phyloP scores from a whole-genome alignment of 129 eudicot genomes.

The Erigeron canadensis region DNA sequence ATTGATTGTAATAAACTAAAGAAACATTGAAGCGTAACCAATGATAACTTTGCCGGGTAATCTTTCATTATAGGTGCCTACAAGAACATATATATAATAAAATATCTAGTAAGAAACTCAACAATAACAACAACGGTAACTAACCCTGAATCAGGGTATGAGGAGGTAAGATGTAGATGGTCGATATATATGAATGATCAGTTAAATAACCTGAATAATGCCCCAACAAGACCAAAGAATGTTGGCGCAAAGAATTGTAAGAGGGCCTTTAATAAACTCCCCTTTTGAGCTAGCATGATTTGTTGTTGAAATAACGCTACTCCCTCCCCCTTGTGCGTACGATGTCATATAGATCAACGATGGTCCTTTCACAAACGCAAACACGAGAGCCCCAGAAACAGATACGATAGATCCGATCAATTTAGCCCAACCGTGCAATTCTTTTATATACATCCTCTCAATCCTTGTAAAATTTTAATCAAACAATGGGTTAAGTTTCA shows the following conservation, averaged over 20 bases:
- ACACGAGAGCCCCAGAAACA: slow-evolving; percentile 50
- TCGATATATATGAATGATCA: not conserved
- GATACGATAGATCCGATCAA: slow-evolving; percentile 39
- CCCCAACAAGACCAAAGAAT: slow-evolving; percentile 61
- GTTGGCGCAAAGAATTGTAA: slow-evolving; percentile 53
- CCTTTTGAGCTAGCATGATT: slow-evolving; percentile 18
- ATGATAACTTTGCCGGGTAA: slow-evolving; percentile 56
- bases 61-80: slow-evolving; percentile 54
- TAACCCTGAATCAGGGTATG: too few relatives aligned
- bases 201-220: slow-evolving; percentile 53
- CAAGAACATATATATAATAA: slow-evolving; percentile 8
- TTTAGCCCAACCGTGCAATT: slow-evolving; percentile 43
- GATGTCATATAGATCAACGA: slow-evolving; percentile 42
- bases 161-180: too few relatives aligned
- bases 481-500: not conserved
- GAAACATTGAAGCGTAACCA: slow-evolving; percentile 53
- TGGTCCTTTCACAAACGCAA: slow-evolving; percentile 50
- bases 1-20: slow-evolving; percentile 57
- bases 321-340: slow-evolving; percentile 11
- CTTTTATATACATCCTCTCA: slow-evolving; percentile 44
- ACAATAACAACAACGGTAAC: too few relatives aligned
- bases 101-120: not conserved
- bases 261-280: slow-evolving; percentile 51
- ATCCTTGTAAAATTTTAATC: slow-evolving; percentile 47
- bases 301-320: slow-evolving; percentile 10